Evolutionary conservation across 768 basidiomycete species (phyloP).

Genomic region (Hortiboletus campestris): DNA sequence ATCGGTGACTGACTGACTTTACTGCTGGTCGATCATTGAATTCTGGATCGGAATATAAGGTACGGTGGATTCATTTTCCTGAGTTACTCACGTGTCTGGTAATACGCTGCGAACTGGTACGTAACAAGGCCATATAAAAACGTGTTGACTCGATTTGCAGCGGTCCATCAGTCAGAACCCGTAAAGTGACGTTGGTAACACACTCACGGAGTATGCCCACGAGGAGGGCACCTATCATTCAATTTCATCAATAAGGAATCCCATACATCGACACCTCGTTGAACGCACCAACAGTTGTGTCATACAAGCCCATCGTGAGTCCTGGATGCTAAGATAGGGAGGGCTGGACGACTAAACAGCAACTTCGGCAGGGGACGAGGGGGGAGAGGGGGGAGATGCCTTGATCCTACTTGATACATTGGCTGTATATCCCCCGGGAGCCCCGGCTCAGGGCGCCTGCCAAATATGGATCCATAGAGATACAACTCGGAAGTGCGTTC

Average conservation of each 20-base stretch:
- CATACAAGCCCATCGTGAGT: constrained; percentile 5
- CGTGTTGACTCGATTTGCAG: constrained; percentile 17
- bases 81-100: constrained; percentile 18
- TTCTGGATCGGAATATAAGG: background rate
- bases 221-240: constrained; percentile 14
- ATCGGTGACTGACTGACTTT: constrained; percentile 1
- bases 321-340: background rate
- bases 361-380: too few relatives aligned
- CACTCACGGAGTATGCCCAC: constrained; percentile 20
- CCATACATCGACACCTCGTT: background rate
- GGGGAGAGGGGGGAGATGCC: too few relatives aligned
- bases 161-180: background rate
- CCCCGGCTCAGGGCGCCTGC: too few relatives aligned
- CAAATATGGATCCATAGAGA: too few relatives aligned
- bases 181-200: background rate
- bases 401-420: too few relatives aligned
- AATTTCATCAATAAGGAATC: background rate
- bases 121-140: constrained; percentile 43
- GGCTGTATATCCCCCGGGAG: too few relatives aligned
- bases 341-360: too few relatives aligned
- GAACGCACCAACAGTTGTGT: constrained; percentile 6
- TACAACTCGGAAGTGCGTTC: too few relatives aligned
- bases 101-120: constrained; percentile 42
- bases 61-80: background rate
- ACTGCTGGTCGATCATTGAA: constrained; percentile 11